These are phyloP conservation scores for Calonectria hongkongensis DNA, from an alignment of 2,329 filamentous ascomycete genomes.

Conservation along the genomic window DNA sequence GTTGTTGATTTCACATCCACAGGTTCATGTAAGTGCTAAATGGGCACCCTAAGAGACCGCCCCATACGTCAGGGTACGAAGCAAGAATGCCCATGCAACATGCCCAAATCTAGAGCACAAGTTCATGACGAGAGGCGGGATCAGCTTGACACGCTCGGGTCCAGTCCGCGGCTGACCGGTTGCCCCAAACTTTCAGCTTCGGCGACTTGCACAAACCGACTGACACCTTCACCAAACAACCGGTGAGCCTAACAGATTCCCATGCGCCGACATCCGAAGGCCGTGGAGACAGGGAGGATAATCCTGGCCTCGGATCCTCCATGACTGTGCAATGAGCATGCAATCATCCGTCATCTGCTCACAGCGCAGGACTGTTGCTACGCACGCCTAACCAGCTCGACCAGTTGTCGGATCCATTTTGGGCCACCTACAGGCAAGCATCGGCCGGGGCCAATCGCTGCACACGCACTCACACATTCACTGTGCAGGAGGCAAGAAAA, in stretches of 20 bases:
- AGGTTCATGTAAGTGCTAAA: background rate
- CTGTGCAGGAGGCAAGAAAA: background rate
- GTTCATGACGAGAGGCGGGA: background rate
- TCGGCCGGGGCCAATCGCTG: background rate
- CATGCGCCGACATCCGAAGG: background rate
- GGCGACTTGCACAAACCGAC: background rate
- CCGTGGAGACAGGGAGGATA: background rate
- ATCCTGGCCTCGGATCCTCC: background rate
- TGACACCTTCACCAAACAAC: background rate
- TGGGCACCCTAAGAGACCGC: background rate
- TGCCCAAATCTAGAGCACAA: conserved; percentile 1
- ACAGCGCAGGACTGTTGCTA: background rate
- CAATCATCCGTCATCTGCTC: conserved; percentile 9
- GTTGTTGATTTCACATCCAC: background rate
- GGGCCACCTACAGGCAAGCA: background rate
- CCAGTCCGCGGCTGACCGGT: conserved; percentile 6
- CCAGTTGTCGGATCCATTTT: background rate
- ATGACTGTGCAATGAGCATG: background rate
- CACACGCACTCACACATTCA: background rate
- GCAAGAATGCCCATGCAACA: conserved; percentile 2
- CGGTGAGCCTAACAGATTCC: conserved; percentile 10
- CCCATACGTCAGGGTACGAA: background rate
- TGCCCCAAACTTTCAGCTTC: conserved; percentile 7
- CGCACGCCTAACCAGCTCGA: background rate
- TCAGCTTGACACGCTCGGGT: conserved; percentile 4